Base-by-base conservation (phyloP, 352 stramenopile genomes). In the Globisporangium orthogonon region DNA sequence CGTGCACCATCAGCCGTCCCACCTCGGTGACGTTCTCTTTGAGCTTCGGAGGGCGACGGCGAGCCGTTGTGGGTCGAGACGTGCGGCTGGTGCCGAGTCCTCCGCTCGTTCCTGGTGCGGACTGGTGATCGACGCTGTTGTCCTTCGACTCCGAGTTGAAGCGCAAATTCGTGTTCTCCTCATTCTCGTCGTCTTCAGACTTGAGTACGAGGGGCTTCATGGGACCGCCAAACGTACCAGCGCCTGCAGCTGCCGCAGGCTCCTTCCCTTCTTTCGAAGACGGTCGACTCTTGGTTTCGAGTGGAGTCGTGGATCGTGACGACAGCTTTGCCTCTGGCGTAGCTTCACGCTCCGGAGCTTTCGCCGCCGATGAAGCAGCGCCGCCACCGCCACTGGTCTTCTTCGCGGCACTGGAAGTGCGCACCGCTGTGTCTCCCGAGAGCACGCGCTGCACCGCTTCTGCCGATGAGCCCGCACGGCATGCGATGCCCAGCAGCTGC, bases 11-110 rank as follows among this genome's bases (percentile, higher is more conserved):
- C 40, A 89, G 63, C 11, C 81, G 72, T 1, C 76, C 73, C 13
- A 89, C 78, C 48, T 92, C 84, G 3, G 78, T 92, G 33, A 90
- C 84, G 53, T 94, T 92, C 55, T 94, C 82, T 65, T 95, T 94
- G 41, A 95, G 80, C 66, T 93, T 93, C 33, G 84, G 87, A 14
- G 87, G 87, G 13, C 86, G 75, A 7, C 84, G 79, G n/a, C 87
- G 78, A 23, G 86, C 89, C 7, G 87, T 97, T 11, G 78, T 95
- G 0, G 87, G 89, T 3, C 87, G 83, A 13, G 76, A 85, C 29
- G 72, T 90, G 6, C 79, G 73, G 40, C 78, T 90, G 17, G 76
- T 91, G 23, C 73, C 78, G 9, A 77, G 63, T 4, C 70, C 72
- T 31, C 67, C 70, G 48, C 72, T 85, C 18, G 76, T 90, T 0